Conservation (phyloP, 2,329 filamentous ascomycete genomes). For the Fusarium siculi region DNA sequence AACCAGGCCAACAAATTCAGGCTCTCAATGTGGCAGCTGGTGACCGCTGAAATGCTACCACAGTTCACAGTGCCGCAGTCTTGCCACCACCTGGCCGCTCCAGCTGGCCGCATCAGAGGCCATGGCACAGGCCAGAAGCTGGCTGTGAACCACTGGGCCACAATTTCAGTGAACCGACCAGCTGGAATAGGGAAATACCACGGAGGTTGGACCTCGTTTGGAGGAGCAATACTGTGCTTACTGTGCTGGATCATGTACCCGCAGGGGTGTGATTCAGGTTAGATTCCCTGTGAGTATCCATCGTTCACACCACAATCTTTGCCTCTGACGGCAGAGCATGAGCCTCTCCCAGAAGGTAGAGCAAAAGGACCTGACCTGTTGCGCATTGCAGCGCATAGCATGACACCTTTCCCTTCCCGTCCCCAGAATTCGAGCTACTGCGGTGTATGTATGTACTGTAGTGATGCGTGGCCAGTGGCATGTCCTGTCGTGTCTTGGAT, state of each 20-base stretch:
- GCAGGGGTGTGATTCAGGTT: constrained; percentile 32
- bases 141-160: background rate
- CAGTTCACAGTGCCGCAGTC: constrained; percentile 18
- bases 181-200: constrained; percentile 39
- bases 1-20: constrained; percentile 8
- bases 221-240: constrained; percentile 24
- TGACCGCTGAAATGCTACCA: constrained; percentile 16
- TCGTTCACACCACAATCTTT: constrained; percentile 21
- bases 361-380: constrained; percentile 32
- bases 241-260: constrained; percentile 19
- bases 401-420: constrained; percentile 41
- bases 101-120: constrained; percentile 12
- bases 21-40: constrained; percentile 26
- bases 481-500: constrained; percentile 13
- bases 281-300: constrained; percentile 31
- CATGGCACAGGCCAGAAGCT: background rate
- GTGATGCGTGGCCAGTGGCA: constrained; percentile 24
- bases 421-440: constrained; percentile 34
- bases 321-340: constrained; percentile 13
- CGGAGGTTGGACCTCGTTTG: constrained; percentile 31
- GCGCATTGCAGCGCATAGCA: constrained; percentile 2
- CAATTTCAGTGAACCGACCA: constrained; percentile 25
- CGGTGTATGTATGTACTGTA: background rate
- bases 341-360: background rate
- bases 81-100: constrained; percentile 21